A percentile compares a stretch with the other conserved stretches of the same genome.
Evolutionary conservation across 306 rosid species (phyloP).

Genomic region (Sicyos edulis): DNA sequence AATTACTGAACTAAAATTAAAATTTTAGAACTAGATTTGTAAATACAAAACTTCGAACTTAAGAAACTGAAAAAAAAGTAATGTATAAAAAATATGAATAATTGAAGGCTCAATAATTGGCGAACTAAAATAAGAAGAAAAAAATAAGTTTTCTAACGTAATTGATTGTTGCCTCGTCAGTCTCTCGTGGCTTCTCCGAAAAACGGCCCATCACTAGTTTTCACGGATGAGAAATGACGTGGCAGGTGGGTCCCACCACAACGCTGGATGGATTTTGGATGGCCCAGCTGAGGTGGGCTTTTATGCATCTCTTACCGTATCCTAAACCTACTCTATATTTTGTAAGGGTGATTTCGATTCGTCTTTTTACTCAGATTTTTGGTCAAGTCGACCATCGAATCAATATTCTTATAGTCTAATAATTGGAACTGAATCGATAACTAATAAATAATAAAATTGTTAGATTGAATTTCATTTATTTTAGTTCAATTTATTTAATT

Average conservation of each 20-base stretch:
- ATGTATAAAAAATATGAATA: neutral
- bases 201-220: neutral
- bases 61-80: neutral
- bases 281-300: neutral
- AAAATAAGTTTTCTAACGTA: neutral
- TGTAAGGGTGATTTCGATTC: too few species aligned
- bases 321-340: too few species aligned
- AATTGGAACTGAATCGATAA: too few species aligned
- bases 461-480: too few species aligned
- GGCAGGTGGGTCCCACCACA: neutral
- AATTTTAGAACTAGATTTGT: too few species aligned
- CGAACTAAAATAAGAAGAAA: neutral
- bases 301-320: too few species aligned
- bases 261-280: constrained; percentile 7
- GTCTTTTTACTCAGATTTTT: too few species aligned
- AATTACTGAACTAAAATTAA: too few species aligned
- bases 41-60: neutral
- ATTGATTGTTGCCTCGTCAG: neutral
- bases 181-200: neutral
- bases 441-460: too few species aligned
- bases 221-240: constrained; percentile 10
- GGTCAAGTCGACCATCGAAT: too few species aligned
- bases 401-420: too few species aligned
- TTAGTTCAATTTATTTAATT: too few species aligned
- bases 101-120: constrained; percentile 4